Base-by-base conservation (phyloP, 2,329 filamentous ascomycete species). In the Bipolaris gigantea region DNA sequence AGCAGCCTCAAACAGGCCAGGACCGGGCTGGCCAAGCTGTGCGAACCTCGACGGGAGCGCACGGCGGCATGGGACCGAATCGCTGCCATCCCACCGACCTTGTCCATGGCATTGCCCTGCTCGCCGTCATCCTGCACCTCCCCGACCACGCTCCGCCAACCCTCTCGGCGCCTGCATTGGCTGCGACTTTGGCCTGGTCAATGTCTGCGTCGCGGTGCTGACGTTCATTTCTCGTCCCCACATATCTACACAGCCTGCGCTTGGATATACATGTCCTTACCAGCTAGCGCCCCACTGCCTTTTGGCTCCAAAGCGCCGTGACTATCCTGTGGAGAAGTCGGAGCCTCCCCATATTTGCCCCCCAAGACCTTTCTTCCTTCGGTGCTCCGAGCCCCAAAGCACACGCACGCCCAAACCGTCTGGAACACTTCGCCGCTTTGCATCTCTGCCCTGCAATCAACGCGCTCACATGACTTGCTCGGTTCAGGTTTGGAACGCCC, bases 251-350 rank as follows among this genome's bases (percentile, higher is more conserved):
- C 44, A 43, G 23, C 27, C 46, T 41, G 42, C 49, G 43, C 45
- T 23, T 59, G 41, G 47, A 55, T 39, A 49, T 45, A 57, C n/a
- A n/a, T n/a, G n/a, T n/a, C n/a, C n/a, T n/a, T n/a, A n/a, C 41
- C 36, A 35, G 40, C 48, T 63, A 63, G 60, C 60, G 58, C 50
- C 58, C 60, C 60, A 62, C 59, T 60, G 52, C 27, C 34, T 23
- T 55, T 55, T 30, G 27, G 25, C 35, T 44, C 23, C 40, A 50
- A 25, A 50, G 55, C 38, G 25, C 54, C 48, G 36, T 40, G 27
- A 42, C 48, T 39, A 48, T 42, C 52, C 45, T 55, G 60, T 59
- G 58, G 60, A 62, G 58, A 59, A 57, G 50, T 53, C 57, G 53
- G 57, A 55, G 50, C 50, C 52, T 25, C 45, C 42, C 49, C 41